phyloP scores from a whole-genome alignment of 441 rosid species.

The Gossypium trilobum region DNA sequence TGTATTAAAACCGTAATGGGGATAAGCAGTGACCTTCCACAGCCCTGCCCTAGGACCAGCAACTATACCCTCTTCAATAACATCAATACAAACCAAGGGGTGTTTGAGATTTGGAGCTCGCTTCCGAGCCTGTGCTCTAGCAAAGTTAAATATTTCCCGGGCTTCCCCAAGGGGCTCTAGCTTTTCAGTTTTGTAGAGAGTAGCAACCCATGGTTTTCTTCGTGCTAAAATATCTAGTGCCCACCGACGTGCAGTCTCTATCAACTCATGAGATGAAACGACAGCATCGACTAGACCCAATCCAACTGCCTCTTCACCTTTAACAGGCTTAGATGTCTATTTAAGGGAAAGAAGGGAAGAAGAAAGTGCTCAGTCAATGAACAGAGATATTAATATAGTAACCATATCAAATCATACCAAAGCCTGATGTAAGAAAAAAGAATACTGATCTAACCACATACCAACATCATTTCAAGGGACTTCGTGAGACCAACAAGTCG shows the following conservation, averaged over 20 bases:
- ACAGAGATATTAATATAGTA: background rate
- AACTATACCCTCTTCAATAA: constrained; percentile 73
- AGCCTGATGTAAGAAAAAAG: constrained; percentile 11
- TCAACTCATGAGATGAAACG: constrained; percentile 57
- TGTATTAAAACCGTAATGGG: background rate
- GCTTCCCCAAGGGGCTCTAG: constrained; percentile 85
- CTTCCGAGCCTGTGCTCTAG: constrained; percentile 57
- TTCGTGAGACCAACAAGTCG: constrained; percentile 93
- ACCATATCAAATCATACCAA: background rate
- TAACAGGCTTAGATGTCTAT: constrained; percentile 78
- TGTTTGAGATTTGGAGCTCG: constrained; percentile 79
- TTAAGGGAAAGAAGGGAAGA: background rate
- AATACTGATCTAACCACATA: constrained; percentile 26
- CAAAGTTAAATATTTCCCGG: constrained; percentile 84
- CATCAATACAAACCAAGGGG: constrained; percentile 79
- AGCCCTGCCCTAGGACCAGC: constrained; percentile 77
- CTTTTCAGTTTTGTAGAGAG: constrained; percentile 70
- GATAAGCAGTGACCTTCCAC: constrained; percentile 49
- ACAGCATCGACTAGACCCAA: constrained; percentile 79
- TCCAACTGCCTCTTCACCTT: constrained; percentile 56
- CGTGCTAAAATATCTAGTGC: constrained; percentile 64
- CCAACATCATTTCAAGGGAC: constrained; percentile 94
- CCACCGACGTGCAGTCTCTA: constrained; percentile 65
- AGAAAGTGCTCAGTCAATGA: background rate
- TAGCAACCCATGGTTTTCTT: constrained; percentile 74